Evolutionary conservation across 306 rosid species (phyloP), one percentile per base, ranked within the genome.

Genomic region (Malus sylvestris): DNA sequence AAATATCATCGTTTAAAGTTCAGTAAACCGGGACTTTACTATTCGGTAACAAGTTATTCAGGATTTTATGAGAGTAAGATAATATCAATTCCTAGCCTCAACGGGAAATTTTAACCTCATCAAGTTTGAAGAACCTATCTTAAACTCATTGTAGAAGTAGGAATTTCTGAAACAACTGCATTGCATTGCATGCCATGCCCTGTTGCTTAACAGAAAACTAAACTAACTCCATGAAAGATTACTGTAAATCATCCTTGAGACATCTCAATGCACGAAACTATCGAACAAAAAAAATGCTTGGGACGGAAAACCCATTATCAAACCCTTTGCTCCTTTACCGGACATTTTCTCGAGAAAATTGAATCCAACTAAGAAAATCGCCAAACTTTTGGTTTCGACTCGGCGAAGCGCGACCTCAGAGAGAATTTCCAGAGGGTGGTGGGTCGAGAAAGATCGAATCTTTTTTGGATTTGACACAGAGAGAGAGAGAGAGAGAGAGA

Each of bases 291-390:
- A 59, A 59, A 4, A 12, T 11, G 64, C 64, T 45, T 11, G 8
- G 4, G 63, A 58, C 32, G 9, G 51, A 45, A 25, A 25, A 25
- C 85, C 85, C 76, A 25, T 78, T 61, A 64, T 62, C 82, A 82
- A 68, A 49, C 82, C 85, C 78, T 82, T 82, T 13, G 85, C 82
- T 14, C 82, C 82, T 82, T 78, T 82, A 29, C 85, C 82, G 4
- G 85, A 78, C 82, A 81, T 52, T 70, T 9, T 38, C 23, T 4
- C 23, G 18, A 22, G 5, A 40, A 18, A 22, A 42, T 12, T 23
- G 19, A 11, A 64, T 16, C 45, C 35, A 64, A 8, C 45, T 64
- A 12, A 3, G 5, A 25, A 76, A 45, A 67, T n/a, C 3, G 40
- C 29, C 23, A 2, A 15, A 58, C 16, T 14, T 20, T 22, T 13